A percentile compares a stretch with the other conserved stretches of the same genome.
These are phyloP conservation scores for Croton setiger DNA, from an alignment of 441 rosid genomes.

Conservation along the genomic window DNA sequence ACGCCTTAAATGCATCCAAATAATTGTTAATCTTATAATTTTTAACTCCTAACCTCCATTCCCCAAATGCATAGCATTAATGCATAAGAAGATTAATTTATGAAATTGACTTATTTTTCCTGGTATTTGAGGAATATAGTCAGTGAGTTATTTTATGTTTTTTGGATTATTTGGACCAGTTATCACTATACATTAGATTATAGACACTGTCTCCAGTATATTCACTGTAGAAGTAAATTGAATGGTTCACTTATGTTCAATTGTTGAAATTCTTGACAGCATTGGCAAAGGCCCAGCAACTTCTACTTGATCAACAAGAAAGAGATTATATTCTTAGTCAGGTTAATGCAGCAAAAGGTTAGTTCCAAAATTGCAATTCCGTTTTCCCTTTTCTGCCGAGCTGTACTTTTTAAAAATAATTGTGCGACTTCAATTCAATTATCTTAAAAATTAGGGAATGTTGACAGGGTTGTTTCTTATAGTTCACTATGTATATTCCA, in stretches of 20 bases:
- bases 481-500: no score
- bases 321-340: constrained; percentile 82
- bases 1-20: no score
- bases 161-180: no score
- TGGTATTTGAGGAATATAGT: no score
- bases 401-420: neutral
- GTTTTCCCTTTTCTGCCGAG: neutral
- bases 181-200: neutral
- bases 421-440: neutral
- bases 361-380: constrained; percentile 15
- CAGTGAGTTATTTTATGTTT: no score
- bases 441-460: neutral
- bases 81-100: no score
- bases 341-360: constrained; percentile 88
- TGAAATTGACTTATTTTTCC: no score
- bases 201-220: neutral
- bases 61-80: no score
- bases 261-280: constrained; percentile 50
- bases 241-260: constrained; percentile 12
- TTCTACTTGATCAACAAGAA: constrained; percentile 76
- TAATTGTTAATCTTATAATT: no score
- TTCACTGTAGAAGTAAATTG: constrained; percentile 6
- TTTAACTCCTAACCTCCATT: no score
- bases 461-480: neutral
- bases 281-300: constrained; percentile 89